Base-by-base conservation (phyloP, 176 grass and related monocot genomes). In the Microstegium vimineum region DNA sequence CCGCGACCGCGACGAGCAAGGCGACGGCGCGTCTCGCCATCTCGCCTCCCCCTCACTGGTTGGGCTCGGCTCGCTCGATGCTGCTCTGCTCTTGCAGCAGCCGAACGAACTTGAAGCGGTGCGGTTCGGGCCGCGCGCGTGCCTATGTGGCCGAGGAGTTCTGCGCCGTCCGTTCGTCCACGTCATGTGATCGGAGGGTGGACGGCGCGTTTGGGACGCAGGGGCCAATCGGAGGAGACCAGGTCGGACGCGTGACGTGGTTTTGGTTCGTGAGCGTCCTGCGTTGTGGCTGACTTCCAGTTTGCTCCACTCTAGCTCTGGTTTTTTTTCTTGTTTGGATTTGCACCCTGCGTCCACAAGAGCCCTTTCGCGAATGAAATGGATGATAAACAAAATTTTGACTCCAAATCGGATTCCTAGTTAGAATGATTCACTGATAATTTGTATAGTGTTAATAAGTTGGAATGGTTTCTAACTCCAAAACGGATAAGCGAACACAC, bases 211-310 rank as follows among this genome's bases (percentile, higher is more conserved):
- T 30, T 4, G 38, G 8, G 28, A 1, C 6, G 31, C 30, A 12
- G 8, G 4, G 74, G 61, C 88, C 74, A 90, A 83, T 90, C 74
- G 88, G 84, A 86, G 74, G 32, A 5, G 11, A 7, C 23, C 88
- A 90, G 13, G 37, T 86, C 1, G 74, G 79, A 82, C 23, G 79
- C 14, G 18, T 74, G 88, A 86, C 67, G 88, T 86, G 79, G 79
- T 90, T 82, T n/a, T 86, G 79, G 79, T 90, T 77, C 18, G 43
- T 28, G 20, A 12, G 5, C 5, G 56, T 20, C 33, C 42, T 13
- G 73, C 65, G 17, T 37, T 8, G 10, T 1, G 22, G n/a, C 3
- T 22, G 5, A 22, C 8, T 18, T 62, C 51, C 51, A 54, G 20
- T n/a, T n/a, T n/a, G n/a, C n/a, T n/a, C n/a, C n/a, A n/a, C n/a